Percentiles rank a stretch among this genome's conserved stretches.
Conservation (phyloP, 2,329 filamentous ascomycete species). For the Metarhizium guizhouense region DNA sequence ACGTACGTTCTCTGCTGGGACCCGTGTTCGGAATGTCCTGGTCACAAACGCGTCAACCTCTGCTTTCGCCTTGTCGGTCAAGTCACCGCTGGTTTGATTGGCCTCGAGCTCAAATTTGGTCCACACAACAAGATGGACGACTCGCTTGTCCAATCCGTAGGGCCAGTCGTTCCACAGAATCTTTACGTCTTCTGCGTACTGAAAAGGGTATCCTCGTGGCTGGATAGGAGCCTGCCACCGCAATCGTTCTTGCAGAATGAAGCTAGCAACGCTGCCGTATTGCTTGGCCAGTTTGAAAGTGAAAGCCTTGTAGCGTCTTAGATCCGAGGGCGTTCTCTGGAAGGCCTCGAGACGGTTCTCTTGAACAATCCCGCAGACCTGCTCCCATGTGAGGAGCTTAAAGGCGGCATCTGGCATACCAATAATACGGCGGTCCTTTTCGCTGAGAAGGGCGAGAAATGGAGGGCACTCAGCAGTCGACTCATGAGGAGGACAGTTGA, state of each 20-base stretch:
- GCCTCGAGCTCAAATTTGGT: constrained; percentile 77
- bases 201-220: constrained; percentile 30
- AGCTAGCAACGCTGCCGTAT: constrained; percentile 71
- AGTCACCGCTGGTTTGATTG: constrained; percentile 53
- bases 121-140: constrained; percentile 86
- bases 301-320: constrained; percentile 70
- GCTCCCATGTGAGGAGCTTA: constrained; percentile 55
- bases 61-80: constrained; percentile 53
- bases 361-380: constrained; percentile 53
- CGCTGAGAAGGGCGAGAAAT: constrained; percentile 53
- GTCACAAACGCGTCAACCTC: constrained; percentile 65
- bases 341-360: constrained; percentile 67
- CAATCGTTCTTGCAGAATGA: constrained; percentile 62
- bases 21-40: constrained; percentile 49
- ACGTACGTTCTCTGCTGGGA: constrained; percentile 45
- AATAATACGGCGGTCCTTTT: constrained; percentile 64
- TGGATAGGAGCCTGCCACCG: constrained; percentile 49
- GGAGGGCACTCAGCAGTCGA: constrained; percentile 61
- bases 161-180: constrained; percentile 91
- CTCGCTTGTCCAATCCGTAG: constrained; percentile 70
- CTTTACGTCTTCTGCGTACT: constrained; percentile 50
- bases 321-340: constrained; percentile 64
- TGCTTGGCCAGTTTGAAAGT: constrained; percentile 52
- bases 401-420: constrained; percentile 61
- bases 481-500: constrained; percentile 59